Conservation (phyloP, 139 green algal species). For the Chlorella sorokiniana region DNA sequence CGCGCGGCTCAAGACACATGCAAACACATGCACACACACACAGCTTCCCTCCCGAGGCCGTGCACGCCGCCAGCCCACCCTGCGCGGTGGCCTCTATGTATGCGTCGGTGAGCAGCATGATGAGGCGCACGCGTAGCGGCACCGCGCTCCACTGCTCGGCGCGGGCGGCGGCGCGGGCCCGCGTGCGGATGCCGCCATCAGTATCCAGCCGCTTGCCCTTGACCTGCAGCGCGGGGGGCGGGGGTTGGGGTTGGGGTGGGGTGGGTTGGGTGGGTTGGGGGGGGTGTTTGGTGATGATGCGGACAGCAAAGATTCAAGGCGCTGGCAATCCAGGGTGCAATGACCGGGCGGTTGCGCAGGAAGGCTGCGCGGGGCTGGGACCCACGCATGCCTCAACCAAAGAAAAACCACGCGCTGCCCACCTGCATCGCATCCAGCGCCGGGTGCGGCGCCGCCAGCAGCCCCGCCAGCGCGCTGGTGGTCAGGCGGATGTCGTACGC, state of each 20-base stretch:
- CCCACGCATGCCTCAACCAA: not conserved
- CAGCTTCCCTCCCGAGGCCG: not conserved
- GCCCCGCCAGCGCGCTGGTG: conserved; percentile 55
- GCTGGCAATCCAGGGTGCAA: too few species aligned
- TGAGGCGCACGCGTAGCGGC: conserved; percentile 51
- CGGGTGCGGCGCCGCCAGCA: conserved; percentile 51
- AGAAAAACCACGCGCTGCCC: not conserved
- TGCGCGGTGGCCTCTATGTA: conserved; percentile 46
- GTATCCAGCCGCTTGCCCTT: conserved; percentile 61
- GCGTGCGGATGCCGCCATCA: conserved; percentile 57
- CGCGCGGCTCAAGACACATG: not conserved
- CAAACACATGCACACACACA: not conserved
- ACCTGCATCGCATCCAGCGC: conserved; percentile 52
- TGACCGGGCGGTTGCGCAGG: too few species aligned
- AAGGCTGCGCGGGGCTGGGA: not conserved
- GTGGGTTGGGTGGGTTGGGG: too few species aligned
- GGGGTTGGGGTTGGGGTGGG: not conserved
- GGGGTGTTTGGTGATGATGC: too few species aligned
- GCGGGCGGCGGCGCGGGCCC: conserved; percentile 31
- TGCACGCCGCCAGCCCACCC: not conserved
- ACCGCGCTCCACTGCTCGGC: conserved; percentile 58
- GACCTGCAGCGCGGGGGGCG: conserved; percentile 35
- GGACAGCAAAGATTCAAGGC: not conserved
- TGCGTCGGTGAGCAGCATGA: conserved; percentile 54
- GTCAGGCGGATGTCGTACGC: conserved; percentile 69